Conservation (phyloP, 2,329 filamentous ascomycete genomes). For the Fusarium illudens region DNA sequence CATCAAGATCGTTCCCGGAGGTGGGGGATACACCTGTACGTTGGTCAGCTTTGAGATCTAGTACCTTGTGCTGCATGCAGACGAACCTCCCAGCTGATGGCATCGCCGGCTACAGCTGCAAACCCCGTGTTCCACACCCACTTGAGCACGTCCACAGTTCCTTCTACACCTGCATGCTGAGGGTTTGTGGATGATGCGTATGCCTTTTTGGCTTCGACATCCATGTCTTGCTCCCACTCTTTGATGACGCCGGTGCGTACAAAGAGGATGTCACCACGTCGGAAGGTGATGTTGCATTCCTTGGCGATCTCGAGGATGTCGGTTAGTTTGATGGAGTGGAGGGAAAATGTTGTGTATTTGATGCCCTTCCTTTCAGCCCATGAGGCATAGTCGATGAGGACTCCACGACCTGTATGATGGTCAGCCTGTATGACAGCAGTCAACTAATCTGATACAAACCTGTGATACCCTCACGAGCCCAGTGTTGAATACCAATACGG, state of each 20-base stretch:
- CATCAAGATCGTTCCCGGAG: conserved; percentile 26
- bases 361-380: conserved; percentile 53
- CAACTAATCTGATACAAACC: conserved; percentile 40
- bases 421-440: background rate
- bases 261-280: conserved; percentile 62
- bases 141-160: conserved; percentile 57
- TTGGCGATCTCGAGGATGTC: conserved; percentile 48
- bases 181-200: conserved; percentile 45
- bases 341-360: conserved; percentile 51
- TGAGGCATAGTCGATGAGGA: conserved; percentile 59
- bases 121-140: conserved; percentile 69
- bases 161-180: conserved; percentile 55
- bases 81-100: conserved; percentile 61
- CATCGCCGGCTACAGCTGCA: conserved; percentile 65
- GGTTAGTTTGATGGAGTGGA: conserved; percentile 46
- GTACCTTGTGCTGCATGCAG: background rate
- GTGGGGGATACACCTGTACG: conserved; percentile 37
- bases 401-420: conserved; percentile 52
- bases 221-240: conserved; percentile 49
- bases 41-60: background rate
- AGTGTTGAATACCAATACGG: conserved; percentile 58
- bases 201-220: conserved; percentile 48
- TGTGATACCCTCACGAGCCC: conserved; percentile 51
- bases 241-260: conserved; percentile 61
- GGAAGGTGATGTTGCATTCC: conserved; percentile 54